Evolutionary conservation across 768 basidiomycete species (phyloP), one percentile per base, ranked within the genome.

Genomic region (Rhizopogon sp.): DNA sequence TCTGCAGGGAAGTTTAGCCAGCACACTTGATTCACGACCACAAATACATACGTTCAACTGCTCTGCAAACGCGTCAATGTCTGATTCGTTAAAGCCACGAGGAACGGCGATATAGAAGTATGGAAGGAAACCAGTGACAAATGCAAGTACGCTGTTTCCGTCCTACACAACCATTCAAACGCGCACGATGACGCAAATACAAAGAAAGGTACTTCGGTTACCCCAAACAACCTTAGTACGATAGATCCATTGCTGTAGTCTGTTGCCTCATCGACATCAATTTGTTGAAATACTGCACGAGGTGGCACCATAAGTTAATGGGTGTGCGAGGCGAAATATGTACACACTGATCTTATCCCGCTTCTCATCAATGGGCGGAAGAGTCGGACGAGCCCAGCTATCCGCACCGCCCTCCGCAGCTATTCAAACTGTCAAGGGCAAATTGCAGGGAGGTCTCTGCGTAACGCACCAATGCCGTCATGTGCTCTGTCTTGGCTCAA

Each of bases 41-140:
- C 39, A 37, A 11, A 25, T 20, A 69, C 87, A 65, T 47, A 93
- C 94, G 67, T 95, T 96, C 42, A 99, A 67, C 56, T 87, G 77
- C 13, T 79, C 74, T 42, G 72, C 74, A 63, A 99, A 86, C 0
- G 85, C 70, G 3, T 72, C 73, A 2, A 88, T 64, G 61, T 98
- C 93, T 16, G 80, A 76, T 33, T 78, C 73, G 31, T 76, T 72
- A 60, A 98, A 93, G 0, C 94, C 94, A 16, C 88, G 81, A 33
- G 97, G 97, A 31, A 87, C 82, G 3, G 91, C 78, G 41, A 98
- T 73, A 63, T 93, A 99, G 70, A 99, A 97, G 70, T 99, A 98
- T 0, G 97, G 96, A 47, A 84, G 70, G 66, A 97, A 98, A 35
- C 84, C 84, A 2, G 79, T 85, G 49, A 99, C 79, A 58, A 88